phyloP scores from a whole-genome alignment of 257 asterid species.

The Ajuga chamaepitys region DNA sequence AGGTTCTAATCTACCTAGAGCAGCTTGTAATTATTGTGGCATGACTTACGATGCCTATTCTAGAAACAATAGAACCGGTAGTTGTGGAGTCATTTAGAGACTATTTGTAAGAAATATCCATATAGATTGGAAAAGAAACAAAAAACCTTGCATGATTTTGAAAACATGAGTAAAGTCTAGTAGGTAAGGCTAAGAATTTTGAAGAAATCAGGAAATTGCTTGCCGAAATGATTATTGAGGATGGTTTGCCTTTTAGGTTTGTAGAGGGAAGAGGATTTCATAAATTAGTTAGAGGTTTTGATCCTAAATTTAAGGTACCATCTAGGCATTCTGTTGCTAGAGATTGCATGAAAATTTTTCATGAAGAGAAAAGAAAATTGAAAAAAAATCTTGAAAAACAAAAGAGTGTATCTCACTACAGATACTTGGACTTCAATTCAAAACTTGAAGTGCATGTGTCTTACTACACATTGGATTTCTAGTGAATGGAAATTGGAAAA shows the following conservation, averaged over 20 bases:
- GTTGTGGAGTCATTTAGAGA: background rate
- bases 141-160: background rate
- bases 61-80: background rate
- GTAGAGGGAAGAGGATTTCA: background rate
- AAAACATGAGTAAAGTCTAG: background rate
- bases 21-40: no score
- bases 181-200: background rate
- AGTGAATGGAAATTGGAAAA: no score
- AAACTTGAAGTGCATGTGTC: background rate
- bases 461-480: background rate
- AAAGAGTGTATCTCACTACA: background rate
- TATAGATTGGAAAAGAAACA: background rate
- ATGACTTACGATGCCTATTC: background rate
- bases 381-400: background rate
- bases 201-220: background rate
- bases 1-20: background rate
- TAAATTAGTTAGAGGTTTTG: background rate
- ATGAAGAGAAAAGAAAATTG: background rate
- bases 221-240: background rate
- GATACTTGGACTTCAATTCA: background rate
- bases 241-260: no score
- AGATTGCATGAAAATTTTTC: no score
- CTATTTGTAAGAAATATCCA: background rate
- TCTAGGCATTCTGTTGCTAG: background rate
- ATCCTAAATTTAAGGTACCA: no score